Conservation (phyloP, 225 moss, liverwort and hornwort species). For the Straminergon stramineum region DNA sequence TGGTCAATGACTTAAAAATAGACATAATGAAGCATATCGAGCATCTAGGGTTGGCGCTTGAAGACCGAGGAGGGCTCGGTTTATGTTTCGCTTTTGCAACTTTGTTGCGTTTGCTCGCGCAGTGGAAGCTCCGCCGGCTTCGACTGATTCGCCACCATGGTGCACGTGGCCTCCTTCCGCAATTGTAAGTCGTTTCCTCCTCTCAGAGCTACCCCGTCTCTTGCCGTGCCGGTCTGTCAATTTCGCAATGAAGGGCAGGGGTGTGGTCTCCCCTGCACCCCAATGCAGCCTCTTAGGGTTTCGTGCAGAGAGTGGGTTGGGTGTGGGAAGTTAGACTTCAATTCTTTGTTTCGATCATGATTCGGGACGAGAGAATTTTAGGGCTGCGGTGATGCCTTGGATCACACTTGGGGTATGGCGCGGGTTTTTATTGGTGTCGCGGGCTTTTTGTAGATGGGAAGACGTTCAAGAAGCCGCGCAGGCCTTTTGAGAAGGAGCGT, state of each 20-base stretch:
- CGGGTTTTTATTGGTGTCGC: neutral
- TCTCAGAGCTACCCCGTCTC: neutral
- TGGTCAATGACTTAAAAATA: neutral
- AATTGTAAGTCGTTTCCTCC: conserved; percentile 45
- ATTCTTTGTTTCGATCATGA: neutral
- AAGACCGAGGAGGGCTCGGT: neutral
- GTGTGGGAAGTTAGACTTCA: neutral
- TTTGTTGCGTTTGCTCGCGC: neutral
- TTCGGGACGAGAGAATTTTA: neutral
- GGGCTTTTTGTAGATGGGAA: conserved; percentile 52
- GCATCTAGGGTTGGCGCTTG: neutral
- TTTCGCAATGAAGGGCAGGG: neutral
- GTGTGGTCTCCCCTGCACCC: neutral
- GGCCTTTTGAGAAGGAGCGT: conserved; percentile 93
- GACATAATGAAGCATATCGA: neutral
- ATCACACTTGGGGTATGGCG: neutral
- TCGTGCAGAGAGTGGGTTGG: neutral
- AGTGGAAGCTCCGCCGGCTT: neutral
- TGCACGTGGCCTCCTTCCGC: conserved; percentile 80
- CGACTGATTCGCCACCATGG: conserved; percentile 27
- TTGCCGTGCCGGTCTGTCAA: neutral
- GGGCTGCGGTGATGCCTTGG: neutral
- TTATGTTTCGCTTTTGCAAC: neutral
- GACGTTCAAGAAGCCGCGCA: conserved; percentile 90
- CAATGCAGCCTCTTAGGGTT: neutral